phyloP scores from a whole-genome alignment of 129 eudicot genomes.

The Flaveria brownii region DNA sequence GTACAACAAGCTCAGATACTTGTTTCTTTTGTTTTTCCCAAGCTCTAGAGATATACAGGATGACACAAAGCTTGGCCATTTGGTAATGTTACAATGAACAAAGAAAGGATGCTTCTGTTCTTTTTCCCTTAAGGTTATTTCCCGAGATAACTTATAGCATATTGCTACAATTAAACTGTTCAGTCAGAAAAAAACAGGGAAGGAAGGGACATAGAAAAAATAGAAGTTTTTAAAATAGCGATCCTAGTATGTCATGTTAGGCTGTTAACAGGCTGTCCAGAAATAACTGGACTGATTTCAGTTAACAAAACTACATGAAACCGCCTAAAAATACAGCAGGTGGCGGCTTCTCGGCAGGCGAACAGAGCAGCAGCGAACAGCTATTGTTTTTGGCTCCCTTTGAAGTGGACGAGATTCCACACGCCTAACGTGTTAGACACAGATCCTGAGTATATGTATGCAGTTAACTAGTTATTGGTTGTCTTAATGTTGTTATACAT shows the following conservation, averaged over 20 bases:
- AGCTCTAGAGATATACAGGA: background rate
- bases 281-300: no score
- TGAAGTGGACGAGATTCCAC: no score
- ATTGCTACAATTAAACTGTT: background rate
- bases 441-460: background rate
- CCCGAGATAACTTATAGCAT: background rate
- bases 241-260: background rate
- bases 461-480: background rate
- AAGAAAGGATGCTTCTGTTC: background rate
- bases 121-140: background rate
- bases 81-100: conserved; percentile 11
- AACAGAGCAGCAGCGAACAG: no score
- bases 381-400: no score
- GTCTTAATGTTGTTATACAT: background rate
- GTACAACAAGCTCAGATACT: background rate
- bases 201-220: background rate
- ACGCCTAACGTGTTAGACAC: background rate
- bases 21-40: background rate
- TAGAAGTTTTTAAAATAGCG: background rate
- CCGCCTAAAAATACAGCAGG: no score
- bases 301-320: no score
- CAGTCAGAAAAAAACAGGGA: background rate
- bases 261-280: no score
- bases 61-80: background rate
- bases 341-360: no score